A percentile compares a stretch with the other conserved stretches of the same genome.
These are phyloP conservation scores for Arthrobotrys sinensis DNA, from an alignment of 2,329 filamentous ascomycete genomes.

Conservation along the genomic window DNA sequence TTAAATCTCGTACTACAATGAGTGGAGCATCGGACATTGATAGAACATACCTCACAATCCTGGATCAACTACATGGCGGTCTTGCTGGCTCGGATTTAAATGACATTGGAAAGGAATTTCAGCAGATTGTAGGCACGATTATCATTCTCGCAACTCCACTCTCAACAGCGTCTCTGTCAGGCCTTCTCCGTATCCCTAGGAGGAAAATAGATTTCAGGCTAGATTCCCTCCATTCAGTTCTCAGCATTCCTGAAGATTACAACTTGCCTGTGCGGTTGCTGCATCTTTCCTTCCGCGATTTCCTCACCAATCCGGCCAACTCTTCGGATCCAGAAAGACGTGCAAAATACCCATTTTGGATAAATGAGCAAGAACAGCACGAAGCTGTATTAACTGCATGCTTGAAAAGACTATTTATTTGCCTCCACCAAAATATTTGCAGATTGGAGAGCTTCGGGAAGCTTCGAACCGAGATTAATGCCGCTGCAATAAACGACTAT, in stretches of 20 bases:
- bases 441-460: neutral
- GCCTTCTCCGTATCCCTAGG: conserved; percentile 8
- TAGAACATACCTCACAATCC: neutral
- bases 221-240: conserved; percentile 15
- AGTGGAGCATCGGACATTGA: neutral
- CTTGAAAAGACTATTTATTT: neutral
- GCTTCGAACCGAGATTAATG: neutral
- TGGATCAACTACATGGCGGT: neutral
- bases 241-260: neutral
- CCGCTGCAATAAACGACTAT: neutral
- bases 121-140: conserved; percentile 7
- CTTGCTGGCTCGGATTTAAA: neutral
- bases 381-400: neutral
- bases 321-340: neutral
- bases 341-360: conserved; percentile 3
- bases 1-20: neutral
- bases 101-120: neutral
- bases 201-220: neutral
- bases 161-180: neutral
- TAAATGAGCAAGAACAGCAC: conserved; percentile 8
- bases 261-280: neutral
- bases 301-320: neutral
- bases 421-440: conserved; percentile 17
- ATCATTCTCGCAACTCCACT: conserved; percentile 5
- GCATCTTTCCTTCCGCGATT: conserved; percentile 27